Conservation (phyloP, 2,329 filamentous ascomycete genomes). For the Fusarium foetens region DNA sequence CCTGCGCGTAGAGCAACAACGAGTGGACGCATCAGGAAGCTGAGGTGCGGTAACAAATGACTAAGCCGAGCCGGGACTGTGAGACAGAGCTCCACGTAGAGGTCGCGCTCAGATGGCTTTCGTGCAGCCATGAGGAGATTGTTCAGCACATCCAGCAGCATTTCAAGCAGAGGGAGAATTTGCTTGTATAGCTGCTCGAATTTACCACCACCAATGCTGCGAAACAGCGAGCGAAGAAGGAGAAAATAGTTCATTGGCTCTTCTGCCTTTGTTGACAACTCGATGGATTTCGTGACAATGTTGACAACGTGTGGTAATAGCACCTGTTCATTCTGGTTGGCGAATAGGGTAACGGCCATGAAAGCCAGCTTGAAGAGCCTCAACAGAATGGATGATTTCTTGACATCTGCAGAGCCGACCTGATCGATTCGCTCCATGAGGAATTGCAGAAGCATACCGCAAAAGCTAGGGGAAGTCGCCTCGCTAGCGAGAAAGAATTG, state of each 20-base stretch:
- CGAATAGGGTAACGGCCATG: conserved; percentile 98
- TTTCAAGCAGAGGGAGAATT: conserved; percentile 93
- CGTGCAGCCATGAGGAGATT: conserved; percentile 90
- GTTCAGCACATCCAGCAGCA: conserved; percentile 97
- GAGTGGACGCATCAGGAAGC: conserved; percentile 94
- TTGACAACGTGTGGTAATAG: conserved; percentile 95
- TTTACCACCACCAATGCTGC: conserved; percentile 95
- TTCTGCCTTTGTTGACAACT: conserved; percentile 92
- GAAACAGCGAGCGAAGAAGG: conserved; percentile 88
- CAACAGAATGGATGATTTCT: conserved; percentile 90
- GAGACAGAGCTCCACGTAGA: conserved; percentile 96
- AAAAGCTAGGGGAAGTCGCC: conserved; percentile 96
- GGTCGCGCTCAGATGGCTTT: conserved; percentile 88
- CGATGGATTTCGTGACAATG: conserved; percentile 96
- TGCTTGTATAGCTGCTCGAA: conserved; percentile 99
- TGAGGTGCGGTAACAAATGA: conserved; percentile 93
- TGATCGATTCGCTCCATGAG: conserved; percentile 97
- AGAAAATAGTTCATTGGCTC: conserved; percentile 99
- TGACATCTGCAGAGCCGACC: conserved; percentile 90
- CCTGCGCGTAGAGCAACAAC: conserved; percentile 95
- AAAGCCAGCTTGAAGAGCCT: conserved; percentile 98
- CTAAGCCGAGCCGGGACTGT: conserved; percentile 95
- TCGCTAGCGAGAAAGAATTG: conserved; percentile 99
- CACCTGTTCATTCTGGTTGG: conserved; percentile 93
- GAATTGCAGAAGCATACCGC: conserved; percentile 96